These are phyloP conservation scores for Aquanectria penicillioides DNA, from an alignment of 2,329 filamentous ascomycete genomes.

Conservation along the genomic window DNA sequence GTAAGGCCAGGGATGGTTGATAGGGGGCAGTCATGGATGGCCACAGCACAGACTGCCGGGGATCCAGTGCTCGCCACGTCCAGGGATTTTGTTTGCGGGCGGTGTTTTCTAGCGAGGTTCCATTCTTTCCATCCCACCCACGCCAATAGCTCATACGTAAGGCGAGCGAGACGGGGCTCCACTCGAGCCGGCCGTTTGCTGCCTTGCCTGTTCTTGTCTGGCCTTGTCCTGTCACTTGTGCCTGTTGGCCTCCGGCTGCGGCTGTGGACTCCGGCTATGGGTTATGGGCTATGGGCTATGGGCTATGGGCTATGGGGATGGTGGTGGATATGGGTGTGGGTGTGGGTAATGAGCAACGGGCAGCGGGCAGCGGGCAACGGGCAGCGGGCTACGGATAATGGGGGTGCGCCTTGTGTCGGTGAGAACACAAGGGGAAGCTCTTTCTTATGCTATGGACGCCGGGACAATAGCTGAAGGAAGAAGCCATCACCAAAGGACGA, in stretches of 20 bases:
- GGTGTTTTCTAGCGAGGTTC: constrained; percentile 25
- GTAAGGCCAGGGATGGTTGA: constrained; percentile 1
- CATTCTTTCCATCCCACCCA: constrained; percentile 21
- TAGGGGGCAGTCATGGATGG: constrained; percentile 10
- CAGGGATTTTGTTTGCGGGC: constrained; percentile 10
- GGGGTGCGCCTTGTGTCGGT: constrained; percentile 5
- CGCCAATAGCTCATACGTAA: constrained; percentile 14
- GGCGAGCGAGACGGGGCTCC: constrained; percentile 8
- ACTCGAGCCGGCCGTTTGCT: too few relatives aligned
- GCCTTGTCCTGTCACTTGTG: constrained; percentile 11
- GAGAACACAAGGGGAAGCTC: constrained; percentile 11
- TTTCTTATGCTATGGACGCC: not conserved
- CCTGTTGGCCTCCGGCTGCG: constrained; percentile 2
- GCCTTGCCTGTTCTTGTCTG: too few relatives aligned
- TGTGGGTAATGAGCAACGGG: constrained; percentile 6
- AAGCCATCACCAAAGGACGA: too few relatives aligned
- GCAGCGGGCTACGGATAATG: not conserved
- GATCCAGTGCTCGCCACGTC: constrained; percentile 7
- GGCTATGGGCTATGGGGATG: too few relatives aligned
- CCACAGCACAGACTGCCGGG: constrained; percentile 19
- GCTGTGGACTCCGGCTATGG: constrained; percentile 7
- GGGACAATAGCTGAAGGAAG: too few relatives aligned
- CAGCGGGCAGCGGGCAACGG: too few relatives aligned
- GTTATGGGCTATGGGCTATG: too few relatives aligned
- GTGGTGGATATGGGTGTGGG: not conserved